phyloP scores from a whole-genome alignment of 768 basidiomycete species.

The Boletus rufocinnamomeus region DNA sequence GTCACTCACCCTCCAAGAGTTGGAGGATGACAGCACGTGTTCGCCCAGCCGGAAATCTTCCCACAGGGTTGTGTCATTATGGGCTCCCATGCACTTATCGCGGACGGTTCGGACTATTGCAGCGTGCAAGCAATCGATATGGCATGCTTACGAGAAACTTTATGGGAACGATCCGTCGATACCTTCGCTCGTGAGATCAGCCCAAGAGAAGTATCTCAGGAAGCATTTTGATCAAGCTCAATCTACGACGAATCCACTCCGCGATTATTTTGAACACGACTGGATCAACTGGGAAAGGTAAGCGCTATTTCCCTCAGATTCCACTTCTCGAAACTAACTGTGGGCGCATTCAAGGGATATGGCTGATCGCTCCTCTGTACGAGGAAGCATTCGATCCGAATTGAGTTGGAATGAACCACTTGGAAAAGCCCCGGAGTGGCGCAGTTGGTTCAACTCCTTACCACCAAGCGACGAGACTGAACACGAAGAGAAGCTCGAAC shows the following conservation, averaged over 20 bases:
- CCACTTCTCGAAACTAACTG: conserved; percentile 10
- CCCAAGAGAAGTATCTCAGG: conserved; percentile 31
- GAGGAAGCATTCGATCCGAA: conserved; percentile 46
- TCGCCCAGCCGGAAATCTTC: conserved; percentile 20
- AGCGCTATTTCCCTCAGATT: conserved; percentile 22
- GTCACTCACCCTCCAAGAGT: conserved; percentile 26
- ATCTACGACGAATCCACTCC: conserved; percentile 37
- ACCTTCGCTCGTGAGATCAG: conserved; percentile 41
- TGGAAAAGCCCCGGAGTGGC: conserved; percentile 52
- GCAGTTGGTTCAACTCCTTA: conserved; percentile 48
- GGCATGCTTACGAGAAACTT: conserved; percentile 58
- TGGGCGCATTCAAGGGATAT: conserved; percentile 56
- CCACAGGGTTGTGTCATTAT: conserved; percentile 40
- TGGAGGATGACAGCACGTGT: conserved; percentile 29
- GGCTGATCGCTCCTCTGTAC: conserved; percentile 68
- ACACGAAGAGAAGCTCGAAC: conserved; percentile 35
- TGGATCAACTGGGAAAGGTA: conserved; percentile 76
- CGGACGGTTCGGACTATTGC: conserved; percentile 55
- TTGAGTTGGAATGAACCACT: conserved; percentile 55
- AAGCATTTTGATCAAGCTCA: conserved; percentile 22
- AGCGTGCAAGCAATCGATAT: conserved; percentile 72
- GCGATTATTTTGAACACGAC: conserved; percentile 63
- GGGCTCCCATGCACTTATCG: conserved; percentile 67
- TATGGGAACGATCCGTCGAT: conserved; percentile 41
- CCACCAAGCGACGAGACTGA: conserved; percentile 17